Evolutionary conservation across 352 stramenopile genomes (phyloP).

Genomic region (Sclerospora graminicola): DNA sequence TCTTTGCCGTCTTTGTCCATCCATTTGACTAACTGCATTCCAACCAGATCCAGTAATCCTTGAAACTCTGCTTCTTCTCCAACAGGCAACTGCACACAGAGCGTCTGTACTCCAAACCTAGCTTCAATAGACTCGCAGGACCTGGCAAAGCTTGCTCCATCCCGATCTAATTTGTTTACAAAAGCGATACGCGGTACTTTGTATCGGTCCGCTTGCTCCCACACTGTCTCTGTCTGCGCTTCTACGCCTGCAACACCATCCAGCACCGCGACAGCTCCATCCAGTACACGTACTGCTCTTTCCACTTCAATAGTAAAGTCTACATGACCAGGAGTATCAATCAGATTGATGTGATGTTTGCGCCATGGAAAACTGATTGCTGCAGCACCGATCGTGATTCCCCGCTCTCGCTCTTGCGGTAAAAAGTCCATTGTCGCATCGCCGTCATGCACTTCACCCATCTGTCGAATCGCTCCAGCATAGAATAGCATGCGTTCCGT

Average conservation of each 20-base stretch:
- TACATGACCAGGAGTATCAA: conserved; percentile 96
- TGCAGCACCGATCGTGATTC: conserved; percentile 97
- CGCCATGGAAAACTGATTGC: conserved; percentile 94
- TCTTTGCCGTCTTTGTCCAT: conserved; percentile 46
- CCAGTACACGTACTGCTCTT: conserved; percentile 92
- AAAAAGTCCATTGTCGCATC: conserved; percentile 81
- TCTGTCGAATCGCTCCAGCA: conserved; percentile 65
- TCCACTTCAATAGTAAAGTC: conserved; percentile 99
- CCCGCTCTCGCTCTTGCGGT: conserved; percentile 92
- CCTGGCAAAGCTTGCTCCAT: conserved; percentile 89
- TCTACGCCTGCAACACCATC: conserved; percentile 97
- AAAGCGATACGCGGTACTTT: conserved; percentile 90
- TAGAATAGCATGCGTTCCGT: conserved; percentile 99
- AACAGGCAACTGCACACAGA: conserved; percentile 56
- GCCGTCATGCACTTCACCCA: conserved; percentile 70
- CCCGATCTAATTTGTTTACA: conserved; percentile 96
- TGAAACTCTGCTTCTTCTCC: conserved; percentile 54
- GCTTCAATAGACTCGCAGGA: conserved; percentile 69
- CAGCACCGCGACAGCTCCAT: conserved; percentile 95
- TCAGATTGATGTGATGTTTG: conserved; percentile 94
- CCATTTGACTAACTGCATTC: conserved; percentile 63
- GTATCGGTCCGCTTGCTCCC: conserved; percentile 72
- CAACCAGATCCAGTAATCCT: conserved; percentile 54
- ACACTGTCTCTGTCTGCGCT: conserved; percentile 79
- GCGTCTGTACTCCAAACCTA: conserved; percentile 44